phyloP scores from a whole-genome alignment of 1,284 basidiomycete species.

The Leccinum olivaceoglutinosum region DNA sequence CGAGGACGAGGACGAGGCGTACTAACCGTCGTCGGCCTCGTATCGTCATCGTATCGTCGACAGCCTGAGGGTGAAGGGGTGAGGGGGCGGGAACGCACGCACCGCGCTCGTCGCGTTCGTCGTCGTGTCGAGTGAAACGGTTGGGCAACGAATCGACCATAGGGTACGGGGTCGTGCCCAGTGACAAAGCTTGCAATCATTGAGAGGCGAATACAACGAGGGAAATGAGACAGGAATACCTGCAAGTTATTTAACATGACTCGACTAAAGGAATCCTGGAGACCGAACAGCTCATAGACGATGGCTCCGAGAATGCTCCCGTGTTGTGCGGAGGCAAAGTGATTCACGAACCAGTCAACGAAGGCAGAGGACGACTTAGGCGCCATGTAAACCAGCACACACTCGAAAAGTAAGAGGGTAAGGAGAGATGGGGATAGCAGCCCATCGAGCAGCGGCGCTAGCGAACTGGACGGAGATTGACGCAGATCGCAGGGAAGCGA shows the following conservation, averaged over 20 bases:
- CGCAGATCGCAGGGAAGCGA: conserved; percentile 77
- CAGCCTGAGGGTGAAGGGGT: no score
- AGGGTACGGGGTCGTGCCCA: conserved; percentile 60
- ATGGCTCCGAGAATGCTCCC: conserved; percentile 43
- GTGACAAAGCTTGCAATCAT: conserved; percentile 23
- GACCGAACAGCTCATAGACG: conserved; percentile 87
- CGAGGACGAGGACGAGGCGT: no score
- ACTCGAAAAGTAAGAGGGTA: conserved; percentile 85
- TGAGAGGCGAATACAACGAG: not conserved
- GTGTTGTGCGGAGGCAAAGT: conserved; percentile 33
- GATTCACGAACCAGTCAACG: conserved; percentile 71
- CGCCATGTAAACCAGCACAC: conserved; percentile 86
- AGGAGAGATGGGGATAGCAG: conserved; percentile 64
- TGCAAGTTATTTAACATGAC: conserved; percentile 57
- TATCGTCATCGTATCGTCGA: no score
- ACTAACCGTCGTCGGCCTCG: no score
- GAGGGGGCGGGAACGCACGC: no score
- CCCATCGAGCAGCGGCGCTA: conserved; percentile 35
- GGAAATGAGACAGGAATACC: not conserved
- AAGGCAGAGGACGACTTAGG: conserved; percentile 54
- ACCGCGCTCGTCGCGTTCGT: no score
- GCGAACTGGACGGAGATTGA: conserved; percentile 36
- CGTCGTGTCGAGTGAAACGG: conserved; percentile 52
- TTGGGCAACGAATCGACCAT: conserved; percentile 44
- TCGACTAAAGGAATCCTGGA: conserved; percentile 78